Evolutionary conservation across 73 alveolate genomes (phyloP).

Genomic region (Stentor roeselii): DNA sequence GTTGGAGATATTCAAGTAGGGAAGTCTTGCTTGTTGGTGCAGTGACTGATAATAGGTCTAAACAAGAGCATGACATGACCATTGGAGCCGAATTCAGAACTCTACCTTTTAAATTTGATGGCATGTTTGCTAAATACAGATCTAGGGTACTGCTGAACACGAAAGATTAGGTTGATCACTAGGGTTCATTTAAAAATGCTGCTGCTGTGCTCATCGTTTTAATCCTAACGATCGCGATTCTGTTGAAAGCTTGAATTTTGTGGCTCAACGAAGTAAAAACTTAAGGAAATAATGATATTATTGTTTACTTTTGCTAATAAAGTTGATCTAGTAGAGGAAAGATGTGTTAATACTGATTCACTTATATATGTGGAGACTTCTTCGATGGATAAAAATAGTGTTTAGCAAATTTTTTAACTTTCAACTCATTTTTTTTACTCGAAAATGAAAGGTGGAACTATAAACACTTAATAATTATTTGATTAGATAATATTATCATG

Average conservation of each 20-base stretch:
- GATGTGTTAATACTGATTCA: conserved; percentile 35
- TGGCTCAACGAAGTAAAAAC: conserved; percentile 39
- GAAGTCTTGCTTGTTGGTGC: conserved; percentile 73
- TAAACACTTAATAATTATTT: no score
- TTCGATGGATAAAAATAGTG: not conserved
- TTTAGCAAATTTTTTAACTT: not conserved
- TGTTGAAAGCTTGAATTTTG: conserved; percentile 28
- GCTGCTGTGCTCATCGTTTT: conserved; percentile 76
- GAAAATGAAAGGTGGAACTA: not conserved
- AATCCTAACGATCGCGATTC: conserved; percentile 35
- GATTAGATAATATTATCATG: no score
- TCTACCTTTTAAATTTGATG: conserved; percentile 66
- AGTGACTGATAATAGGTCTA: conserved; percentile 68
- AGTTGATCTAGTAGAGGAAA: conserved; percentile 68
- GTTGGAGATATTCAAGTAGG: conserved; percentile 85
- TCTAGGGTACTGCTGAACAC: conserved; percentile 97
- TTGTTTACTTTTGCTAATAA: conserved; percentile 79
- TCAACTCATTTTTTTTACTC: not conserved
- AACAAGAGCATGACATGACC: conserved; percentile 78
- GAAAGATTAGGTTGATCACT: conserved; percentile 90
- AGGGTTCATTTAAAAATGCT: conserved; percentile 85
- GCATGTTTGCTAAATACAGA: conserved; percentile 59
- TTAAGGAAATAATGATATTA: conserved; percentile 29
- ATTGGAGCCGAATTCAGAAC: conserved; percentile 94
- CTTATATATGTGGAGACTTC: conserved; percentile 7